Conservation (phyloP, 768 basidiomycete genomes). For the Exidia glandulosa region DNA sequence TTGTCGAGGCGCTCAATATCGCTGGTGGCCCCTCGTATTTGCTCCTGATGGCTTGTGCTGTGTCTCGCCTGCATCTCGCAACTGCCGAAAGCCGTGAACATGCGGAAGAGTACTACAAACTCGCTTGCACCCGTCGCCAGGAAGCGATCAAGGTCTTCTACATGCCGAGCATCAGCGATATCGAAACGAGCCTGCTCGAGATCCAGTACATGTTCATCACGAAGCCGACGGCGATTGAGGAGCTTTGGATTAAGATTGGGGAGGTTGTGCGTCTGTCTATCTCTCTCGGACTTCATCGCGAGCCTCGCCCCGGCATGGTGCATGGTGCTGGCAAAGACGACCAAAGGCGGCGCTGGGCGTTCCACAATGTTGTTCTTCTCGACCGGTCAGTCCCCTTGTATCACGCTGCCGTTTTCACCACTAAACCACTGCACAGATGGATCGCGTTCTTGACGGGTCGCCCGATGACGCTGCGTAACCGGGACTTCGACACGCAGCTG, state of each 20-base stretch:
- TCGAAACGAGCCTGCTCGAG: background rate
- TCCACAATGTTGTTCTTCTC: background rate
- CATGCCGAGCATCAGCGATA: background rate
- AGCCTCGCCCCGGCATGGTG: background rate
- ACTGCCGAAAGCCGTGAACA: background rate
- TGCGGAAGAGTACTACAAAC: background rate
- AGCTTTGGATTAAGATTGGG: background rate
- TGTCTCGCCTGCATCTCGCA: background rate
- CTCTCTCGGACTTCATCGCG: background rate
- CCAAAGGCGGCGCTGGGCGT: background rate
- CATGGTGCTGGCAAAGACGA: background rate
- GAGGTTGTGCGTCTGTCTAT: background rate
- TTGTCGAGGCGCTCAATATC: background rate
- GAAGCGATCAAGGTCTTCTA: background rate
- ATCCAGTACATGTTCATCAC: background rate
- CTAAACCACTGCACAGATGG: background rate
- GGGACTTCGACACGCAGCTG: background rate
- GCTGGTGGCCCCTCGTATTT: too few species aligned
- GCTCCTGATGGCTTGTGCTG: background rate
- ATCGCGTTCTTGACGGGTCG: background rate
- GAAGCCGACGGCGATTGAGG: background rate
- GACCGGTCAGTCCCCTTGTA: background rate
- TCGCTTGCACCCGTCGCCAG: background rate
- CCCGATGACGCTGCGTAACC: background rate
- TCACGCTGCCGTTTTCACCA: background rate